Base-by-base conservation (phyloP, 2,329 filamentous ascomycete genomes). In the Xylaria digitata region DNA sequence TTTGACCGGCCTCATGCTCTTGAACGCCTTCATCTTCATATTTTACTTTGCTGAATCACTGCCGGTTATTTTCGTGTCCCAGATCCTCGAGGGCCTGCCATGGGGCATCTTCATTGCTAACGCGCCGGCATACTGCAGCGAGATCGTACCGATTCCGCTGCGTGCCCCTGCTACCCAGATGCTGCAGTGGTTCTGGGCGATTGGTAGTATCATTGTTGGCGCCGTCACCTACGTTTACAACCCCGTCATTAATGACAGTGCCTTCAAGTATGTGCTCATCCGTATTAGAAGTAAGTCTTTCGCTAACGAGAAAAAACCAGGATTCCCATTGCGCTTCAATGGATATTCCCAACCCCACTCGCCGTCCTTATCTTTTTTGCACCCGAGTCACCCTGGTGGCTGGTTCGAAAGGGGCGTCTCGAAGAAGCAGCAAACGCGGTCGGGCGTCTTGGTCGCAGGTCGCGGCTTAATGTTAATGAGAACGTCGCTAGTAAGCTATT, bases 51-150 rank as follows among this genome's bases (percentile, higher is more conserved):
- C 76, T 71, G 75, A 82, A 64, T 80, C 77, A 60, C 75, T 81
- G 6, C 72, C 75, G 1, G 76, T 85, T 68, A 78, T 85, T 65
- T 83, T 88, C 72, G 81, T 81, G 4, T 80, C 83, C 43, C 87
- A 90, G 79, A 78, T 87, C 61, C 81, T 90, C 53, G 86, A 89
- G 76, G 88, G 88, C 67, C 74, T 90, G 4, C 88, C 88, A 2
- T 90, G 88, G 88, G 88, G 88, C 30, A 84, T 90, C 73, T 90
- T 90, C 76, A 88, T 89, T 71, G 87, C 87, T 75, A 89, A 89
- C 74, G 83, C 87, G 4, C 88, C 88, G 0, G 87, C 88, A 6
- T 90, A 89, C 80, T 87, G 65, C 6, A 65, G 61, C 13, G 88
- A 90, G 75, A 87, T 90, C 63, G 86, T 88, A 2, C 87, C 87